These are phyloP conservation scores for Colletotrichum spinosum DNA, from an alignment of 2,329 filamentous ascomycete genomes.

Conservation along the genomic window DNA sequence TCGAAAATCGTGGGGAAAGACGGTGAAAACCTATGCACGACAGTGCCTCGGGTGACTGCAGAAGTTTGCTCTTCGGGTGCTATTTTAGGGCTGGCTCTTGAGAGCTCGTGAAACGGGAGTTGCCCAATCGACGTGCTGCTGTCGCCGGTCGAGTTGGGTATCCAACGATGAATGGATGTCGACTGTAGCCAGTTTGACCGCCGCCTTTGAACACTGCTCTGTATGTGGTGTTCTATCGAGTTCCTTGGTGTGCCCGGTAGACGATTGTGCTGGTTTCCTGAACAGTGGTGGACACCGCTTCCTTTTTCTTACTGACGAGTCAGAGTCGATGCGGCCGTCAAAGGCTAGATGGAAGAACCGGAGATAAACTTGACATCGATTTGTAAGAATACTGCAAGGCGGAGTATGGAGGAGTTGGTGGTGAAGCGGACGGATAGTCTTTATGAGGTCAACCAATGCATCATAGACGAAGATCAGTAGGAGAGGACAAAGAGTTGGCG, in stretches of 20 bases:
- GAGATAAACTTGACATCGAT: background rate
- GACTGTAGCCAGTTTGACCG: too few species aligned
- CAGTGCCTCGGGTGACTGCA: constrained; percentile 23
- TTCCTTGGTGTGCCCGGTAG: background rate
- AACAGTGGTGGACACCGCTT: constrained; percentile 1
- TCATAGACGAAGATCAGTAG: constrained; percentile 28
- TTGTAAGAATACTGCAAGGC: background rate
- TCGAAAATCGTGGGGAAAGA: constrained; percentile 13
- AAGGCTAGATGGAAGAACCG: constrained; percentile 5
- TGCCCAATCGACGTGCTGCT: background rate
- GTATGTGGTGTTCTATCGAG: too few species aligned
- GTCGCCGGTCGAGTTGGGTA: background rate
- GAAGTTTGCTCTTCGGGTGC: constrained; percentile 11
- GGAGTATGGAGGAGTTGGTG: too few species aligned
- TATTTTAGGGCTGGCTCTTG: constrained; percentile 4
- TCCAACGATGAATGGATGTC: too few species aligned
- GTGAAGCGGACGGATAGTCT: background rate
- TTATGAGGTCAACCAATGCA: constrained; percentile 32
- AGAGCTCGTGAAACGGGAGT: background rate
- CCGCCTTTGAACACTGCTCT: too few species aligned
- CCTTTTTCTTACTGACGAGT: constrained; percentile 21
- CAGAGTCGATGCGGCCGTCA: constrained; percentile 1
- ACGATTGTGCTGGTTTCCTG: constrained; percentile 1
- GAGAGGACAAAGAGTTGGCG: constrained; percentile 24
- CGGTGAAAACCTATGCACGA: too few species aligned